A percentile compares a stretch with the other conserved stretches of the same genome.
Evolutionary conservation across 106 monocot genomes (phyloP).

Genomic region (Dendrobium chrysotoxum): DNA sequence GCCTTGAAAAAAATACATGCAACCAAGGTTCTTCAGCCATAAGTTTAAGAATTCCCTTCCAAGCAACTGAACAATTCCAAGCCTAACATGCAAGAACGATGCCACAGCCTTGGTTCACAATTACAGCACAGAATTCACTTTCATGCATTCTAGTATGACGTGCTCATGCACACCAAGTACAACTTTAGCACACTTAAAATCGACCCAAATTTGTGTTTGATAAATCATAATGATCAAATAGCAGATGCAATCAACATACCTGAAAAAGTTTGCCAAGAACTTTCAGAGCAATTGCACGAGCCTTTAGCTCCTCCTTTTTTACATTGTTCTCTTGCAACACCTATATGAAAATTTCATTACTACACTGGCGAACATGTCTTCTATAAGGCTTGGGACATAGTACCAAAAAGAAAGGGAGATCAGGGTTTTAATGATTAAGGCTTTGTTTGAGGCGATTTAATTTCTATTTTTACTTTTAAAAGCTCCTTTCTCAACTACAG

Average conservation of each 20-base stretch:
- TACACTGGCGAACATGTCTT: background rate
- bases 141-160: background rate
- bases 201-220: background rate
- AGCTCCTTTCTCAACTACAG: no score
- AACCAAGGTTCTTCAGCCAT: background rate
- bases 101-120: background rate
- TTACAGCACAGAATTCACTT: background rate
- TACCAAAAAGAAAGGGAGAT: background rate
- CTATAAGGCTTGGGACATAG: background rate
- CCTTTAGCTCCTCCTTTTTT: constrained; percentile 65
- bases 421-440: background rate
- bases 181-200: background rate
- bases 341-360: constrained; percentile 17
- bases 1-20: background rate
- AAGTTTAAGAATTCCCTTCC: background rate
- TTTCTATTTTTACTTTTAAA: no score
- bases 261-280: constrained; percentile 66
- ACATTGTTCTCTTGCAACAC: constrained; percentile 68
- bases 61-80: no score
- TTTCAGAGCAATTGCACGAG: constrained; percentile 59
- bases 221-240: background rate
- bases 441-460: no score
- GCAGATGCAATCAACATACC: constrained; percentile 23
- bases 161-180: background rate
- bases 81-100: background rate